These are phyloP conservation scores for Rhizophora mangle DNA, from an alignment of 345 rosid species.

Conservation along the genomic window DNA sequence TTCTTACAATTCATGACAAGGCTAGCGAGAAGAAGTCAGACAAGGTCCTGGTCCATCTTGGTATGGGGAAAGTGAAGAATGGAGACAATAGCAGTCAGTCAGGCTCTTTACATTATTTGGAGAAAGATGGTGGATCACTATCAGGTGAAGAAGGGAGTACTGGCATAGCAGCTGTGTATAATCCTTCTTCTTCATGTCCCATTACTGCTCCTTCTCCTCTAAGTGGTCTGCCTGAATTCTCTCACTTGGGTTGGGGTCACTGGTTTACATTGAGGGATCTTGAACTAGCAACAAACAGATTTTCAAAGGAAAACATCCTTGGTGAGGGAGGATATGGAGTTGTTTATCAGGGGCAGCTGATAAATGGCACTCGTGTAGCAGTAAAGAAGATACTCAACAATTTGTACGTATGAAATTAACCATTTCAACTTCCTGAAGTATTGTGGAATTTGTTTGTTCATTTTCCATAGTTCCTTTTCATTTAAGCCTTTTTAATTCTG, in stretches of 20 bases:
- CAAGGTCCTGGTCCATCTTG: constrained; percentile 75
- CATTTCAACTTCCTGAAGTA: neutral
- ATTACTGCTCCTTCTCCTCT: constrained; percentile 70
- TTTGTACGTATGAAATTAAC: constrained; percentile 42
- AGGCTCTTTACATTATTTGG: constrained; percentile 52
- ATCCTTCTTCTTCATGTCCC: constrained; percentile 69
- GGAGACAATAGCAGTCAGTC: constrained; percentile 55
- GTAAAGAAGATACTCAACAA: constrained; percentile 74
- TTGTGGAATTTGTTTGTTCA: neutral
- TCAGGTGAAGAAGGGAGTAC: constrained; percentile 78
- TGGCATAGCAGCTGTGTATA: constrained; percentile 38
- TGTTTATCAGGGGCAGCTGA: constrained; percentile 61
- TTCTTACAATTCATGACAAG: constrained; percentile 67
- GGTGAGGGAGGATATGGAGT: constrained; percentile 89
- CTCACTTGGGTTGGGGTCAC: constrained; percentile 86
- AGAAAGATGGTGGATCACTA: constrained; percentile 61
- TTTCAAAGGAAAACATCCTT: constrained; percentile 65
- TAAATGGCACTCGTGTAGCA: constrained; percentile 72
- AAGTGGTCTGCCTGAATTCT: constrained; percentile 67
- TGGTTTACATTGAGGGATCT: constrained; percentile 86
- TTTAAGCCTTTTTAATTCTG: neutral
- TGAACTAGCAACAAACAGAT: constrained; percentile 67
- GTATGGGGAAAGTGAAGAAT: constrained; percentile 58
- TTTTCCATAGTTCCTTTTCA: constrained; percentile 1
- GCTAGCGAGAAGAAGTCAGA: constrained; percentile 67